These are phyloP conservation scores for Stentor coeruleus DNA, from an alignment of 73 alveolate genomes.

Conservation along the genomic window DNA sequence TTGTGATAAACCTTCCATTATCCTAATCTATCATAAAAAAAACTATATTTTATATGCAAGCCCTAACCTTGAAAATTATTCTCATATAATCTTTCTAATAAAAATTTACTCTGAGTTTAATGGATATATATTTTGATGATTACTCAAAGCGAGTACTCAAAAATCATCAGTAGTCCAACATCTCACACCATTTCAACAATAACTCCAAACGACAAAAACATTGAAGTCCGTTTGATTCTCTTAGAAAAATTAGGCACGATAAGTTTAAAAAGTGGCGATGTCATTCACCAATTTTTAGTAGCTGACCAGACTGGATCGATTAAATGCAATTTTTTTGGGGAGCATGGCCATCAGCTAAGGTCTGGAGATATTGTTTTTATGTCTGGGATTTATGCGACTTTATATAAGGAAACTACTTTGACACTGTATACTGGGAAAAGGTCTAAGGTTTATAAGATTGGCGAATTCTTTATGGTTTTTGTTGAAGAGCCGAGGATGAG, in stretches of 20 bases:
- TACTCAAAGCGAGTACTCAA: too few relatives aligned
- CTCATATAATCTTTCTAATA: too few relatives aligned
- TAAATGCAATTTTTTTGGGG: constrained; percentile 79
- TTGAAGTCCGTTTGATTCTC: constrained; percentile 6
- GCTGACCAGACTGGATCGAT: constrained; percentile 79
- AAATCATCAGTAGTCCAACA: too few relatives aligned
- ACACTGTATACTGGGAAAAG: constrained; percentile 65
- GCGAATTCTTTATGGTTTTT: constrained; percentile 46
- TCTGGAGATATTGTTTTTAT: constrained; percentile 78
- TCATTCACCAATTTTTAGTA: constrained; percentile 59
- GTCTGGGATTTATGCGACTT: constrained; percentile 66
- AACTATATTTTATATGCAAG: too few relatives aligned
- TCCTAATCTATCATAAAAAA: too few relatives aligned
- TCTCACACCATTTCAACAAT: constrained; percentile 10
- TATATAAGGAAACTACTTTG: constrained; percentile 59
- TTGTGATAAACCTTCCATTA: too few relatives aligned
- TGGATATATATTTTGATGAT: too few relatives aligned
- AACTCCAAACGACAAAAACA: constrained; percentile 27
- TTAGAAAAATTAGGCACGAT: constrained; percentile 10
- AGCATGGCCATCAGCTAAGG: constrained; percentile 58
- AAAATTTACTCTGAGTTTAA: too few relatives aligned
- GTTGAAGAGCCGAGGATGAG: constrained; percentile 29
- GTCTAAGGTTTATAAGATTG: constrained; percentile 51
- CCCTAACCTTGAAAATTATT: too few relatives aligned
- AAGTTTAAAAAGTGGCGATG: constrained; percentile 11